Percentiles rank a stretch among this genome's conserved stretches.
These are phyloP conservation scores for Ustilago trichophora DNA, from an alignment of 1,284 basidiomycete genomes.

Conservation along the genomic window DNA sequence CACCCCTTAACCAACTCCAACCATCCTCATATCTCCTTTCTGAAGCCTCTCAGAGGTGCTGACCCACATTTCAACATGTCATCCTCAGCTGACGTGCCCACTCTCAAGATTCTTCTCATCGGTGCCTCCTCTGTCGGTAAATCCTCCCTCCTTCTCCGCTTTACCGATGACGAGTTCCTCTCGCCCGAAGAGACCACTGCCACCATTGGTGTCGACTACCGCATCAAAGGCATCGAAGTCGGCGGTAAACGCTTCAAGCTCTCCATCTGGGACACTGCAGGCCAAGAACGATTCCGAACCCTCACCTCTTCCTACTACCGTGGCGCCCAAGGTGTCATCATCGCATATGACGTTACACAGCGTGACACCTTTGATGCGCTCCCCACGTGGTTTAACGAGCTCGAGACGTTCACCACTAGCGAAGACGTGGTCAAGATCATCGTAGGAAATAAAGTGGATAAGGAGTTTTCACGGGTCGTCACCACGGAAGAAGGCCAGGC, in stretches of 20 bases:
- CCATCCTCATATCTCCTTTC: background rate
- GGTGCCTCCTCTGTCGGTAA: conserved; percentile 89
- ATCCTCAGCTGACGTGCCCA: conserved; percentile 50
- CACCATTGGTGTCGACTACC: conserved; percentile 78
- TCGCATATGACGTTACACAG: conserved; percentile 94
- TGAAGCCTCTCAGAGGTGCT: background rate
- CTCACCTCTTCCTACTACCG: conserved; percentile 91
- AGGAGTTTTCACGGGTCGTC: conserved; percentile 86
- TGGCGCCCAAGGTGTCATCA: conserved; percentile 90
- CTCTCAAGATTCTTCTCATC: conserved; percentile 71
- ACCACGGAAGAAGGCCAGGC: conserved; percentile 78
- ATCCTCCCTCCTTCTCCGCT: conserved; percentile 85
- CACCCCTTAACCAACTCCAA: background rate
- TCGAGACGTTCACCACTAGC: conserved; percentile 83
- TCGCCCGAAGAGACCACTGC: conserved; percentile 92
- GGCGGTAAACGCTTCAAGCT: conserved; percentile 71
- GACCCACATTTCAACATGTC: conserved; percentile 12
- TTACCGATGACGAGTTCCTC: conserved; percentile 95
- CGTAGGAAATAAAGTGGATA: conserved; percentile 93
- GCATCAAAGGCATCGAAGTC: conserved; percentile 70
- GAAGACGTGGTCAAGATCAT: conserved; percentile 89
- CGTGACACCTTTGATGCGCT: conserved; percentile 90
- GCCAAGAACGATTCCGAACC: conserved; percentile 72
- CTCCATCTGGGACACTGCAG: conserved; percentile 70
- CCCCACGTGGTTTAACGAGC: conserved; percentile 89